Evolutionary conservation across 192 early-diverging fungal species (phyloP), one percentile per base, ranked within the genome.

Genomic region (Neocallimastix lanati): DNA sequence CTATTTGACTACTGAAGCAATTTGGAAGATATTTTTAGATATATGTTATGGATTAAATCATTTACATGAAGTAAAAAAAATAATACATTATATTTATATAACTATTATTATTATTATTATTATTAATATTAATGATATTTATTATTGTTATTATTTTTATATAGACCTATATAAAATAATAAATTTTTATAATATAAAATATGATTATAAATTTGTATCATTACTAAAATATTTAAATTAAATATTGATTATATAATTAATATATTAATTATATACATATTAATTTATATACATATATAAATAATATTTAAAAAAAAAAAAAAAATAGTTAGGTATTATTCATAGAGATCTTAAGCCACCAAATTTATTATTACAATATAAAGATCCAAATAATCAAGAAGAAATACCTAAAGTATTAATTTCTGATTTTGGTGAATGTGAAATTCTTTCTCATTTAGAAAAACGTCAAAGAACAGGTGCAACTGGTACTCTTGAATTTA

Each of bases 381-480:
- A 82, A 85, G 82, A 86, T 85, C 81, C 83, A 30, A 83, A 81
- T 67, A 82, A 84, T 50, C 78, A 37, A 29, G 58, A 86, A 36
- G 86, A 85, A 77, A 86, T 86, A 28, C 96, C 96, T 2, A 86
- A 92, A 25, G 86, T 98, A 11, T 84, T 98, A 79, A 91, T 98
- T 76, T 95, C 95, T 0, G 97, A 98, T 86, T 98, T 98, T 89
- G 97, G 97, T 80, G 97, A 98, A 82, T 98, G 97, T 86, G 97
- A 97, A 83, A 86, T 95, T 27, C 78, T 95, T 35, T 91, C 91
- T 30, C 91, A 93, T 18, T 35, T 86, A 7, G 84, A 89, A 76
- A 88, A 90, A 77, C 87, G 92, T 16, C 86, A 91, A n/a, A 90
- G 96, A 29, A 97, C 96, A 4, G 96, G 97, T 13, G 95, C 95